Base-by-base conservation (phyloP, 257 asterid genomes). In the Echites panduratus region DNA sequence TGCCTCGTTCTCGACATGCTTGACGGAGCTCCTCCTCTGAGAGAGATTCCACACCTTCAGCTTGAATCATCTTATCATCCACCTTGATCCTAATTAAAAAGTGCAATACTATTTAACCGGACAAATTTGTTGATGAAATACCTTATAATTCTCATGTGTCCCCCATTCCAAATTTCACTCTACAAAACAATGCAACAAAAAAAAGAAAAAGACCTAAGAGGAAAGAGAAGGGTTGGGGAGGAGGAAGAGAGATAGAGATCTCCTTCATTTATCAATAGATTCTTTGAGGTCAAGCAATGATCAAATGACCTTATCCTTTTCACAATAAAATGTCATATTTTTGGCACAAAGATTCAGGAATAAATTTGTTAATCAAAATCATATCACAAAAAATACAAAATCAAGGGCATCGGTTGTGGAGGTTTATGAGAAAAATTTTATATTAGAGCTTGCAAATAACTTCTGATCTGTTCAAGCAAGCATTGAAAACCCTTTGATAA, bases 1-100 rank as follows among this genome's bases (percentile, higher is more conserved):
- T 84, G 82, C 98, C 98, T 75, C 98, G 90, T 75, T 92, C 98
- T 82, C 97, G 81, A 83, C 98, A 92, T 77, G 86, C 96, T 83
- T 92, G 92, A 79, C 90, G 93, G 70, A 92, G 96, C 82, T 92
- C 98, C 73, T 93, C 94, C 75, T 92, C 98, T 64, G 98, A 88
- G 70, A 90, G 96, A 75, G 97, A 90, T 78, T 92, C 97, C 76
- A 92, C 83, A 12, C 97, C 97, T 84, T 92, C 98, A 50, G 92
- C 89, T 85, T 87, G 96, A 82, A 92, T 92, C 89, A 92, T 66
- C 83, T 81, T 86, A 84, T 92, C 98, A 73, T 92, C 98, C 22
- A 84, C 82, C 88, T 90, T 92, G 56, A 90, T 83, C 79, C 98
- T 92, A 73, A 44, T 76, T 74, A 72, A 61, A 78, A 27, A 70